Percentiles rank a stretch among this genome's conserved stretches.
These are phyloP conservation scores for Coemansia sp. DNA, from an alignment of 192 early-diverging fungal species.

Conservation along the genomic window DNA sequence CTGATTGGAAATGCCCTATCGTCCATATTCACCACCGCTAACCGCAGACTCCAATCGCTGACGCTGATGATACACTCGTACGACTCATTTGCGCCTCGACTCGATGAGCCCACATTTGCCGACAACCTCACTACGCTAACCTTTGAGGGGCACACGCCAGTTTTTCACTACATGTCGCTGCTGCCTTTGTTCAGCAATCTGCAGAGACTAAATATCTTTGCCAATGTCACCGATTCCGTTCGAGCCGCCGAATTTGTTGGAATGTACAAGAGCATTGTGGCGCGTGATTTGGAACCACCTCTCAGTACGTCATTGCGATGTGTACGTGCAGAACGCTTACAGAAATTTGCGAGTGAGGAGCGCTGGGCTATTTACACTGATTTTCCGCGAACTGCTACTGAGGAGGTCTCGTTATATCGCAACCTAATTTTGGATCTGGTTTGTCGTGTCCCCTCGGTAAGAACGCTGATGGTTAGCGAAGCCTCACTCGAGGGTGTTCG, in stretches of 20 bases:
- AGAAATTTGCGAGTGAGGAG: neutral
- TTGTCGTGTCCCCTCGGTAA: neutral
- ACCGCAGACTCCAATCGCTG: neutral
- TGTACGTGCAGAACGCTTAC: neutral
- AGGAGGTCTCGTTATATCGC: neutral
- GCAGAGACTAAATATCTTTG: neutral
- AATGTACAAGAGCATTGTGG: neutral
- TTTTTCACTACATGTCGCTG: neutral
- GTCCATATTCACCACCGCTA: neutral
- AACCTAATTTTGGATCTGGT: neutral
- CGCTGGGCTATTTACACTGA: neutral
- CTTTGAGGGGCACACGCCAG: neutral
- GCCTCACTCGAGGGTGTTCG: neutral
- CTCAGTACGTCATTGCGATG: neutral
- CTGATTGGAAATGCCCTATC: neutral
- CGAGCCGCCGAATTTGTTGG: neutral
- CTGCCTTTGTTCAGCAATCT: neutral
- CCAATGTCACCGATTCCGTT: neutral
- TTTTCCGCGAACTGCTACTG: neutral
- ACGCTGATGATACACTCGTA: neutral
- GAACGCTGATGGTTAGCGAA: neutral
- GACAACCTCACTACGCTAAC: neutral
- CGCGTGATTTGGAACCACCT: neutral
- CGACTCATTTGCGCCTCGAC: neutral
- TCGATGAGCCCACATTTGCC: neutral